Base-by-base conservation (phyloP, 495 filamentous ascomycete genomes). In the Opeltia flavorubescens region DNA sequence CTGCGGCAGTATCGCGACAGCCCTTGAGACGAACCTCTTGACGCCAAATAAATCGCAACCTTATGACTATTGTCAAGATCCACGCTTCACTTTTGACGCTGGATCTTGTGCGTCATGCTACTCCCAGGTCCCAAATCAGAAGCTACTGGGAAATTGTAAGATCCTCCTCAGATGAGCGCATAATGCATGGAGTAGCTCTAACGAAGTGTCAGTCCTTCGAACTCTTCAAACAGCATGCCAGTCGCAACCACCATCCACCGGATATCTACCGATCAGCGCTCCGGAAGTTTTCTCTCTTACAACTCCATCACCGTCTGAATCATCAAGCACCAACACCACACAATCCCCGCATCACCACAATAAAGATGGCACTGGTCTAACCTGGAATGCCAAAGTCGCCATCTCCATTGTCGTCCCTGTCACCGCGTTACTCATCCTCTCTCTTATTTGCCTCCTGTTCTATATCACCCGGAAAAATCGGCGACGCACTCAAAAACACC, bases 71-170 rank as follows among this genome's bases (percentile, higher is more conserved):
- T 29, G 57, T 47, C 25, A 50, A 48, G 47, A 58, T 65, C 36
- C 47, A 55, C 34, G 49, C 53, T 42, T 71, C 60, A 59, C 70
- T 60, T 46, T 48, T 41, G 6, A 55, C 7, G 60, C 72, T 30
- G 62, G 57, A 46, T 48, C 50, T 18, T 75, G 71, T 54, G 65
- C 66, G 8, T 53, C 53, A 13, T 75, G 71, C 52, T 73, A 72
- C 47, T 62, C 66, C 29, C 49, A 64, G 49, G 68, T 65, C 6
- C 51, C 50, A 2, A 60, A 56, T 21, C 67, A 74, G 44, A 49
- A 65, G 3, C 73, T 66, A 47, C 47, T 74, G 39, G 63, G 67
- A 21, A 75, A 75, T 49, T 75, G 71, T 75, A 57, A 18, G 71
- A 34, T 28, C 20, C 55, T 18, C 29, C 23, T 13, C n/a, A n/a